phyloP scores from a whole-genome alignment of 345 rosid species.

The Aurinia saxatilis region DNA sequence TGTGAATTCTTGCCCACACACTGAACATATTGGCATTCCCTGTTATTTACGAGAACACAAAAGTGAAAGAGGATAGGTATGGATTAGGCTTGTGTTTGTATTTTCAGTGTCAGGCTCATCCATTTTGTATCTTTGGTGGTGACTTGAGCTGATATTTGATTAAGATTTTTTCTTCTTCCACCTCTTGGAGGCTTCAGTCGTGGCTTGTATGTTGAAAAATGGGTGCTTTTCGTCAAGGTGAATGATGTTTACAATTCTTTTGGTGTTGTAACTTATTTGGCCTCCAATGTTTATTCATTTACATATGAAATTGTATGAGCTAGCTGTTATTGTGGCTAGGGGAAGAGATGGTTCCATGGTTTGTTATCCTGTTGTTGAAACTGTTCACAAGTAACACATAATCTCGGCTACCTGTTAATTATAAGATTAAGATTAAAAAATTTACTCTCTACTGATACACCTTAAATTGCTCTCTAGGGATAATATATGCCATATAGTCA shows the following conservation, averaged over 20 bases:
- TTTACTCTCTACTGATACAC: not conserved
- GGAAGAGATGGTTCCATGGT: conserved; percentile 75
- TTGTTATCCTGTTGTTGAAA: conserved; percentile 92
- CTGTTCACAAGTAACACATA: conserved; percentile 68
- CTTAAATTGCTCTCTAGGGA: conserved; percentile 46
- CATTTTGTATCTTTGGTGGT: too few relatives aligned
- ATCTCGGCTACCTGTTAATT: not conserved
- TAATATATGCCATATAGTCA: conserved; percentile 92
- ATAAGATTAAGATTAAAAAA: not conserved
- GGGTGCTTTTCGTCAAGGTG: conserved; percentile 88
- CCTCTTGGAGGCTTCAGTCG: conserved; percentile 80
- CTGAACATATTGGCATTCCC: too few relatives aligned
- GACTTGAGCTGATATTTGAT: too few relatives aligned
- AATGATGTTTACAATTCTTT: not conserved
- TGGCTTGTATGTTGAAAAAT: conserved; percentile 85
- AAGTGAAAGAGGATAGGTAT: too few relatives aligned
- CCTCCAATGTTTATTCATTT: not conserved
- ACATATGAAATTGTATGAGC: conserved; percentile 40
- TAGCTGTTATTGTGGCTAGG: conserved; percentile 95
- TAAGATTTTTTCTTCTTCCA: conserved; percentile 28
- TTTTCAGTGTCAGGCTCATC: too few relatives aligned
- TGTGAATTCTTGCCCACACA: too few relatives aligned
- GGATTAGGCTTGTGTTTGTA: too few relatives aligned
- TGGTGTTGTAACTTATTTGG: not conserved
- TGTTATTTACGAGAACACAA: too few relatives aligned